Evolutionary conservation across 1,284 basidiomycete species (phyloP), one percentile per base, ranked within the genome.

Genomic region (Ceratobasidium sp.): DNA sequence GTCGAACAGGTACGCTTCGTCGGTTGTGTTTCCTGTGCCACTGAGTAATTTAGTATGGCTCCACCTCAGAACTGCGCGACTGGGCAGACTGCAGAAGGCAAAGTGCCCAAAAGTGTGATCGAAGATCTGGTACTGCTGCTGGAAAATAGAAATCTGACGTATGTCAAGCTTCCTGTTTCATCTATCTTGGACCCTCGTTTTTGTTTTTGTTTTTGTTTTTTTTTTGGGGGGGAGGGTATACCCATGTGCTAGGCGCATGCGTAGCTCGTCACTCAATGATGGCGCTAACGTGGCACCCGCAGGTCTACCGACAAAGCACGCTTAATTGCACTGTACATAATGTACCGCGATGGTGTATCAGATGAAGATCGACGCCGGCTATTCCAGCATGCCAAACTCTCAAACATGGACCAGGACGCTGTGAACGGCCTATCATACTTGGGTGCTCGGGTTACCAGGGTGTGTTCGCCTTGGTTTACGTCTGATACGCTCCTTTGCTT

Each of bases 101-200:
- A 96, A 82, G 85, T 88, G 25, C 96, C 96, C 0, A 97, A 96
- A 79, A 88, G 87, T 0, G 82, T 99, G 3, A 95, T 99, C 0
- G 97, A 99, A 80, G 95, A 99, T 80, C 98, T 99, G 96, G 96
- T 99, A 0, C 95, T 96, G 0, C 81, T 99, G 30, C 84, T 99
- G 36, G 97, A 97, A 79, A 91, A 92, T 79, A 85, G 88, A 58
- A 87, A 91, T 25, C 87, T 98, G 71, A 84, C 88, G 94, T 94
- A 80, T 78, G 87, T 60, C 28, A 2, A n/a, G 11, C 40, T 51
- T 61, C 16, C 28, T 72, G 12, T 38, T 59, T 9, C 36, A n/a
- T 7, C 33, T 23, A 5, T 38, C 40, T n/a, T 38, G 7, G 9
- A 49, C 28, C 9, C 18, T 30, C 14, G 30, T 33, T 30, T n/a